Evolutionary conservation across 805 yeast species (phyloP), one percentile per base, ranked within the genome.

Genomic region (Cyberlindnera mississippiensis): DNA sequence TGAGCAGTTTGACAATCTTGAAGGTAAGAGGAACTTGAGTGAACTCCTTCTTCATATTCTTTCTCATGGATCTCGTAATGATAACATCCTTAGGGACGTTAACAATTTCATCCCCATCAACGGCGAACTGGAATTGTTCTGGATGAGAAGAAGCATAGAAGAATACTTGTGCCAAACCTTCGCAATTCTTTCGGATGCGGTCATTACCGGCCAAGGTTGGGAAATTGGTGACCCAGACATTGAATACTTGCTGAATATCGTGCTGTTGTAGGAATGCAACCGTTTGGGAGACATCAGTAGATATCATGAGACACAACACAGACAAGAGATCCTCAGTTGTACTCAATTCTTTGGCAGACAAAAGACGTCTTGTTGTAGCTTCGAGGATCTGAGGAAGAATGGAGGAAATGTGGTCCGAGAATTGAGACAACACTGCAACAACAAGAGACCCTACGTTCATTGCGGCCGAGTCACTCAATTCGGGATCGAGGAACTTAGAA

Each of bases 191-290:
- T 47, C 76, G 71, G 37, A 90, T 87, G 44, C 78, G 78, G 20
- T 80, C 85, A 20, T 46, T 44, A 0, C 97, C 96, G 45, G 91
- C 71, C 30, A 90, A 75, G 2, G 82, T 78, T 52, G 86, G 91
- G 61, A 87, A 90, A 2, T 87, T 75, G 19, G 76, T 78, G 37
- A 91, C 73, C 98, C 98, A 93, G 38, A 85, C 81, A 2, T 82
- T 81, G 38, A 91, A 59, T 1, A 87, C 76, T 3, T 73, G 62
- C 18, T 66, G 66, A 9, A 89, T 65, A 4, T 51, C 57, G 11
- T 88, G 64, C 7, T 51, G 58, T 16, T 69, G 64, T 38, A 91
- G 70, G 43, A 87, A 80, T 30, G 77, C 69, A 2, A 90, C 63
- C 28, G 87, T 80, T 14, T 80, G 80, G 7, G 60, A 60, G 0